A percentile compares a stretch with the other conserved stretches of the same genome.
Conservation (phyloP, 352 stramenopile species). For the Globisporangium paddicum region DNA sequence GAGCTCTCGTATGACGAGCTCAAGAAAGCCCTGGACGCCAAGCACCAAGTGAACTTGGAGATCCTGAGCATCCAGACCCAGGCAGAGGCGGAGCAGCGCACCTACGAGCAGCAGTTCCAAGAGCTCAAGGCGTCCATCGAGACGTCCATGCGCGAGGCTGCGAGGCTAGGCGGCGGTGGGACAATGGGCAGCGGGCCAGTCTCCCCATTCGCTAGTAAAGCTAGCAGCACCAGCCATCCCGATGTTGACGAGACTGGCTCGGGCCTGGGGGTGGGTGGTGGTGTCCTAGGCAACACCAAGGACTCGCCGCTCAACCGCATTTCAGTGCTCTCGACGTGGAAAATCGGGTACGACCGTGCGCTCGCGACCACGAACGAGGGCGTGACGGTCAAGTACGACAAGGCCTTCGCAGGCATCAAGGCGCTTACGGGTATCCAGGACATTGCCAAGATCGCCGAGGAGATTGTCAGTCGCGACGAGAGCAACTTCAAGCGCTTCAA, state of each 20-base stretch:
- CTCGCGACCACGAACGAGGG: conserved; percentile 39
- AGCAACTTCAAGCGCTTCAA: conserved; percentile 82
- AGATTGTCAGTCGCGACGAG: conserved; percentile 57
- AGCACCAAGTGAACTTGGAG: conserved; percentile 38
- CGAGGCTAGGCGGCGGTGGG: conserved; percentile 1
- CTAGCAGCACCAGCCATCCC: background rate
- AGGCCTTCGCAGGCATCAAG: conserved; percentile 59
- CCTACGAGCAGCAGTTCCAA: conserved; percentile 64
- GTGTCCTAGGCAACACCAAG: background rate
- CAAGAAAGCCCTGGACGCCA: conserved; percentile 33
- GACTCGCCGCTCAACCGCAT: conserved; percentile 35
- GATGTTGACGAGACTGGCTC: background rate
- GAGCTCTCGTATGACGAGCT: conserved; percentile 45
- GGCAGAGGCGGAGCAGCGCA: conserved; percentile 45
- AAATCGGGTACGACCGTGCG: conserved; percentile 67
- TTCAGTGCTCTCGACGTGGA: conserved; percentile 59
- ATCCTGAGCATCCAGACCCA: conserved; percentile 43
- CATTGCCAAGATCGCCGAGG: conserved; percentile 37
- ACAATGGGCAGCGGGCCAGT: background rate
- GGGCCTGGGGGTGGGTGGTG: background rate
- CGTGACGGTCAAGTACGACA: conserved; percentile 52
- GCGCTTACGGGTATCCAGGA: conserved; percentile 49
- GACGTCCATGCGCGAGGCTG: conserved; percentile 29
- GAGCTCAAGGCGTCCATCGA: conserved; percentile 55
- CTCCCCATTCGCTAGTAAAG: conserved; percentile 1